Percentiles rank a stretch among this genome's conserved stretches.
Evolutionary conservation across 495 filamentous ascomycete genomes (phyloP).

Genomic region (Neurospora sp.): DNA sequence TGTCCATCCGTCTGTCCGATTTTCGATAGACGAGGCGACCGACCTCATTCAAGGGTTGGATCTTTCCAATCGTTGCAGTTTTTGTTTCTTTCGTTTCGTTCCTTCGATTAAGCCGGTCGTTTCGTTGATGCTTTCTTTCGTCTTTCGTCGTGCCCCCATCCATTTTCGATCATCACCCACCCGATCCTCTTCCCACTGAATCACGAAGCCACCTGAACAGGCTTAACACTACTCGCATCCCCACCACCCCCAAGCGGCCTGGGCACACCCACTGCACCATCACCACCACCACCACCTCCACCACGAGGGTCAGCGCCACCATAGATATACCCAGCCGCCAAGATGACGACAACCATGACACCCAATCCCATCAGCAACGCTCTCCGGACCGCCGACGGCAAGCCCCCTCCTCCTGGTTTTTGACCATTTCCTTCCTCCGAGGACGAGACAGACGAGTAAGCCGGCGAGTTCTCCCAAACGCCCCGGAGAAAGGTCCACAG

Average conservation of each 20-base stretch:
- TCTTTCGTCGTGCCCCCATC: neutral
- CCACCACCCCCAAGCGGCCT: neutral
- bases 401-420: constrained; percentile 10
- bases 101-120: neutral
- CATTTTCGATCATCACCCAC: neutral
- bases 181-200: neutral
- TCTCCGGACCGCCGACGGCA: constrained; percentile 55
- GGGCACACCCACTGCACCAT: neutral
- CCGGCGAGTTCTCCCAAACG: constrained; percentile 9
- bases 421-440: constrained; percentile 25
- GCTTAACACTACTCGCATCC: neutral
- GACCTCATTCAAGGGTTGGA: neutral
- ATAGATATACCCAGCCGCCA: constrained; percentile 25
- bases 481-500: constrained; percentile 55
- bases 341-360: constrained; percentile 45
- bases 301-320: neutral
- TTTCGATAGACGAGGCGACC: neutral
- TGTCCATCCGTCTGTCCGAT: neutral
- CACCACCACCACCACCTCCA: neutral
- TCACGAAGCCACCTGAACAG: neutral
- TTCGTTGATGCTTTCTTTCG: neutral
- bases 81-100: neutral
- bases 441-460: neutral
- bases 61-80: neutral
- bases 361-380: constrained; percentile 48